Evolutionary conservation across 179 eudicot species (phyloP), one percentile per base, ranked within the genome.

Genomic region (Sideroxylon spinosum): DNA sequence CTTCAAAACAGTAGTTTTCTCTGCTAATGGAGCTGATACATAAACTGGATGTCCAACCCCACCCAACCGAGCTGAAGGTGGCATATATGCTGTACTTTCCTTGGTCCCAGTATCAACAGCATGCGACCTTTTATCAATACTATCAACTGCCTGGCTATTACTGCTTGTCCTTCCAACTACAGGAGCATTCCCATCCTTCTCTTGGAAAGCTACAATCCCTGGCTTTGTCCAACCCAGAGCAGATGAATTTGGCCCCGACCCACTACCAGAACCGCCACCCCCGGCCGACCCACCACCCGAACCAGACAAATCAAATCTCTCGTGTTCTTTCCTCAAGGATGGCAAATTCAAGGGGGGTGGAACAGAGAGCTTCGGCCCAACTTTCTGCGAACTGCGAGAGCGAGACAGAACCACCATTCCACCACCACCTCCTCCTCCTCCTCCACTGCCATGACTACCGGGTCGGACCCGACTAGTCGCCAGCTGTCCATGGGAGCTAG

Each of bases 341-440:
- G 99, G 98, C 79, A 96, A 88, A 82, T 96, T 96, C 98, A 96
- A 89, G 92, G 98, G 99, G 94, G 99, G 97, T 83, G 98, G 97
- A 86, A 96, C 94, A 75, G 98, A 92, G 73, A 94, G 86, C 78
- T 96, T 96, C 63, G 93, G 77, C 79, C 83, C 91, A 76, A 78
- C 86, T 80, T 93, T 95, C 81, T 88, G 92, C 8, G 91, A 77
- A 74, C 92, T 87, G 78, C 90, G 78, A 32, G 91, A 89, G 80
- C 99, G 78, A 7, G 95, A 91, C 57, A 95, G 82, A 59, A 91
- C 98, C 85, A 91, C 97, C 98, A 95, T 90, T 22, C 98, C 97
- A n/a, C n/a, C n/a, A 1, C 93, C 89, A 16, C 6, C 44, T 37
- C 88, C 90, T 9, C 79, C 84, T 13, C 97, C 93, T 48, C 91